These are phyloP conservation scores for Saccharomyces hybrid DNA, from an alignment of 1,139 yeast genomes.

Conservation along the genomic window DNA sequence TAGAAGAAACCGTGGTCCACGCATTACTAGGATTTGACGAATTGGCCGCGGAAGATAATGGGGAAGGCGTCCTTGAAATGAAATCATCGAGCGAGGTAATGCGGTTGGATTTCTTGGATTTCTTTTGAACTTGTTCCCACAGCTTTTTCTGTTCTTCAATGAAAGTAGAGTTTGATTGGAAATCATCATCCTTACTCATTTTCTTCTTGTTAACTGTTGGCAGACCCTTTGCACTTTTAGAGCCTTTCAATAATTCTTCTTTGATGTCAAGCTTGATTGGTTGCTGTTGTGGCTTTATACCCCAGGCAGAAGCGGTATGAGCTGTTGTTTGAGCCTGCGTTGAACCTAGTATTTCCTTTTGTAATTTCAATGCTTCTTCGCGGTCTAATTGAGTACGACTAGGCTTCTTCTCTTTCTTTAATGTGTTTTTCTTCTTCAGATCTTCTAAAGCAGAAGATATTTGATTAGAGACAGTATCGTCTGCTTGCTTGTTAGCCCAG, in stretches of 20 bases:
- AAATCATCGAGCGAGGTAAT: background rate
- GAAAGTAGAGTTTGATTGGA: slow-evolving; percentile 1
- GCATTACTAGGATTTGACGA: slow-evolving; percentile 7
- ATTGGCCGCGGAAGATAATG: background rate
- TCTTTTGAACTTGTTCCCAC: slow-evolving; percentile 5
- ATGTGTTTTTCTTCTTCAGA: slow-evolving; percentile 16
- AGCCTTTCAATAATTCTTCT: background rate
- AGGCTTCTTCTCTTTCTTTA: slow-evolving; percentile 14
- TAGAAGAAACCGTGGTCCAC: slow-evolving; percentile 28
- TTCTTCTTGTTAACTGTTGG: background rate
- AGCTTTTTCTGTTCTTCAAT: slow-evolving; percentile 5
- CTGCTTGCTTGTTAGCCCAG: slow-evolving; percentile 38
- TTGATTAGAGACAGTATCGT: slow-evolving; percentile 7
- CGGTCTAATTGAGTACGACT: slow-evolving; percentile 16
- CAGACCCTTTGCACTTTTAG: background rate
- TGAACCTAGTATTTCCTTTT: slow-evolving; percentile 17
- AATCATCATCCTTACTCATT: background rate
- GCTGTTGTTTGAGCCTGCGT: background rate
- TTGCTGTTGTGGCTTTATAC: background rate
- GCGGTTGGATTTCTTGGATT: slow-evolving; percentile 1
- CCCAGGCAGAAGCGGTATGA: background rate
- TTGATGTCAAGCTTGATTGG: background rate
- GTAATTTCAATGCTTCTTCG: slow-evolving; percentile 18
- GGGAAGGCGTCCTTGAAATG: background rate
- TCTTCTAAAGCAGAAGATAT: slow-evolving; percentile 17